Conservation (phyloP, 2,329 filamentous ascomycete genomes). For the Apiospora saccharicola region DNA sequence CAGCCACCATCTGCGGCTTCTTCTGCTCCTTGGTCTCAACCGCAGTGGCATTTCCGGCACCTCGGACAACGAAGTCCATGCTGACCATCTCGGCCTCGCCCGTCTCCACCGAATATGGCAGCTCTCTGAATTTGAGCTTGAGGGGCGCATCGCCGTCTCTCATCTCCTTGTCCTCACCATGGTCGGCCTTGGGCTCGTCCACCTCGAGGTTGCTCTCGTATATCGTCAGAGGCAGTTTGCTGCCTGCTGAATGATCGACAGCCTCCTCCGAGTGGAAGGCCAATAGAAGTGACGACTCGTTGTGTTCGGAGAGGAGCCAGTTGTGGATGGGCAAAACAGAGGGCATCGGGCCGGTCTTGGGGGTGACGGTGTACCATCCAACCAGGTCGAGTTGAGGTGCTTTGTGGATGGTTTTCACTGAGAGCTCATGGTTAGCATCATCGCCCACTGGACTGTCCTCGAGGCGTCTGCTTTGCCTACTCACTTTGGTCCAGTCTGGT, state of each 20-base stretch:
- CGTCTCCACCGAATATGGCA: slow-evolving; percentile 89
- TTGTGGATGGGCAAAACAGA: slow-evolving; percentile 78
- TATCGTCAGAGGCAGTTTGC: slow-evolving; percentile 86
- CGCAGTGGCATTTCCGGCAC: slow-evolving; percentile 80
- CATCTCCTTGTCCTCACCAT: slow-evolving; percentile 74
- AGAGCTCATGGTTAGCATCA: slow-evolving; percentile 29
- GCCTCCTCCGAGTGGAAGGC: slow-evolving; percentile 79
- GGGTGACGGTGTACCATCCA: slow-evolving; percentile 87
- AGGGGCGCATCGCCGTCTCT: slow-evolving; percentile 67
- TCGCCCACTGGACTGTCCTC: neutral
- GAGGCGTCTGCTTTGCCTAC: slow-evolving; percentile 41
- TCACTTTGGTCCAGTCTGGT: slow-evolving; percentile 84
- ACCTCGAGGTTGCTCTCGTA: slow-evolving; percentile 86
- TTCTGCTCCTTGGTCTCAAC: slow-evolving; percentile 49
- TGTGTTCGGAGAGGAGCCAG: slow-evolving; percentile 76
- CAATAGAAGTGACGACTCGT: slow-evolving; percentile 87
- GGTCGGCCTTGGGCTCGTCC: slow-evolving; percentile 60
- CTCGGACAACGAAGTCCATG: slow-evolving; percentile 89
- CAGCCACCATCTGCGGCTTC: slow-evolving; percentile 47
- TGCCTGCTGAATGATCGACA: slow-evolving; percentile 65
- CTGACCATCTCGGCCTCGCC: slow-evolving; percentile 98
- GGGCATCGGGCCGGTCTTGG: slow-evolving; percentile 73
- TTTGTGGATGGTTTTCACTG: slow-evolving; percentile 90
- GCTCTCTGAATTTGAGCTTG: slow-evolving; percentile 78
- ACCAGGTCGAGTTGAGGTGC: slow-evolving; percentile 83